Percentiles rank a stretch among this genome's conserved stretches.
Evolutionary conservation across 2,329 filamentous ascomycete genomes (phyloP).

Genomic region (Paramyrothecium sp.): DNA sequence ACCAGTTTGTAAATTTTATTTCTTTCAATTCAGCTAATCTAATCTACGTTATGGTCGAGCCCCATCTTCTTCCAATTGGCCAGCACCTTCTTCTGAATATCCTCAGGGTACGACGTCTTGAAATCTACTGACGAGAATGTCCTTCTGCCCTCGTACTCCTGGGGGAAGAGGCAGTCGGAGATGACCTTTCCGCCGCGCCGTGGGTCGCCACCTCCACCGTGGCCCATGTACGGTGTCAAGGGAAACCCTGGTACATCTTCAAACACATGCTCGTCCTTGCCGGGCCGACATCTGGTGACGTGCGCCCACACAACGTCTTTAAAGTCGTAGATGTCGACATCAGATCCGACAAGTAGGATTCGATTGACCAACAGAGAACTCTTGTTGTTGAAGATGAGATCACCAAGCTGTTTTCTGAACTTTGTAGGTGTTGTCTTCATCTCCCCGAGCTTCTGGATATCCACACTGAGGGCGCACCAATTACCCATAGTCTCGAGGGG

Average conservation of each 20-base stretch:
- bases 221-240: slow-evolving; percentile 45
- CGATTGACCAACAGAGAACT: slow-evolving; percentile 44
- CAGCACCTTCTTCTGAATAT: background rate
- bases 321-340: slow-evolving; percentile 43
- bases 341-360: slow-evolving; percentile 43
- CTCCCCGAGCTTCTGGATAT: slow-evolving; percentile 53
- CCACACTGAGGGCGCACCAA: slow-evolving; percentile 53
- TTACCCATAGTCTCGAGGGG: slow-evolving; percentile 46
- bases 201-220: slow-evolving; percentile 33
- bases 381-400: slow-evolving; percentile 40
- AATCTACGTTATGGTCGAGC: background rate
- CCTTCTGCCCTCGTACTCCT: slow-evolving; percentile 35
- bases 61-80: background rate
- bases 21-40: background rate
- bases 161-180: slow-evolving; percentile 38
- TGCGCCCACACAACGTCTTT: slow-evolving; percentile 49
- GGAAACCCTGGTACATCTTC: slow-evolving; percentile 41
- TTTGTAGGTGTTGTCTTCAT: slow-evolving; percentile 45
- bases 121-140: background rate
- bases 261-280: slow-evolving; percentile 39
- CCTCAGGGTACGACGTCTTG: background rate
- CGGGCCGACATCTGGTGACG: slow-evolving; percentile 43
- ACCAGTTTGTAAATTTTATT: background rate
- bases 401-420: slow-evolving; percentile 36
- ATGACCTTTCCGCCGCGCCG: slow-evolving; percentile 42